A percentile compares a stretch with the other conserved stretches of the same genome.
Conservation (phyloP, 768 basidiomycete species). For the Phanerodontia chrysosporium region DNA sequence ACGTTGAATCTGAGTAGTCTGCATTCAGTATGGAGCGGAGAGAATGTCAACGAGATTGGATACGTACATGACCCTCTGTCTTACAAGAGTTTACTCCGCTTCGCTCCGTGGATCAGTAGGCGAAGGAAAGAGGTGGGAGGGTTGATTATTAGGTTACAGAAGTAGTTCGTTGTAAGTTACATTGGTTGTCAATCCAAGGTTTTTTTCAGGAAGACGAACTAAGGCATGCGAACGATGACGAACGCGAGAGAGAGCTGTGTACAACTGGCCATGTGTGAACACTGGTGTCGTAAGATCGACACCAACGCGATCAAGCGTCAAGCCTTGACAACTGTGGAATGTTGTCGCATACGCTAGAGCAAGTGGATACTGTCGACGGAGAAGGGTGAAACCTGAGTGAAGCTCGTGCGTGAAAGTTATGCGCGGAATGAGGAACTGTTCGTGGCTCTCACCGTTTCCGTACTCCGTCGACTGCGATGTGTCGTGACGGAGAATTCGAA, state of each 20-base stretch:
- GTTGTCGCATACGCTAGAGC: conserved; percentile 38
- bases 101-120: not conserved
- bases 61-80: no score
- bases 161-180: conserved; percentile 10
- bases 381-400: conserved; percentile 28
- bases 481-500: conserved; percentile 20
- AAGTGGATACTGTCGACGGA: conserved; percentile 33
- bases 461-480: conserved; percentile 5
- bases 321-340: conserved; percentile 39
- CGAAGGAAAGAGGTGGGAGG: not conserved
- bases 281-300: conserved; percentile 33
- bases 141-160: not conserved
- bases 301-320: conserved; percentile 34
- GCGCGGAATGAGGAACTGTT: conserved; percentile 25
- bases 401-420: conserved; percentile 23
- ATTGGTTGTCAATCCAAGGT: conserved; percentile 22
- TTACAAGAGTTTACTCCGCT: not conserved
- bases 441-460: conserved; percentile 19
- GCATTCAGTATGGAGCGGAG: not conserved
- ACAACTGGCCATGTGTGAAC: conserved; percentile 35
- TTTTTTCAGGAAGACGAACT: conserved; percentile 16
- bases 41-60: not conserved
- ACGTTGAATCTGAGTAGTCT: conserved; percentile 39
- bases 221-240: conserved; percentile 22
- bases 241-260: conserved; percentile 28